phyloP scores from a whole-genome alignment of 1,284 basidiomycete species.

The Peniophora sp. region DNA sequence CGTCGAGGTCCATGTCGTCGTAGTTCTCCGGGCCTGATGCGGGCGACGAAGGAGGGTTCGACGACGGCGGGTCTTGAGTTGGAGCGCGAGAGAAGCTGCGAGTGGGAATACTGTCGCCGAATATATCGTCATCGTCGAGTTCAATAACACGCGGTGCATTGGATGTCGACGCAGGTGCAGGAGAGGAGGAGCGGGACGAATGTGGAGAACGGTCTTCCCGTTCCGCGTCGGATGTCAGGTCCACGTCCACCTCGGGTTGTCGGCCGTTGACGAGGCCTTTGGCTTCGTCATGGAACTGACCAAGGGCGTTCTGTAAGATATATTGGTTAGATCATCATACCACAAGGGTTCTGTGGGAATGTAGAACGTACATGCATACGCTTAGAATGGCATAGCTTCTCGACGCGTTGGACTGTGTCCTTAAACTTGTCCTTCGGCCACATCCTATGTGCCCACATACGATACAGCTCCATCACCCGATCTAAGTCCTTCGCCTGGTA shows the following conservation, averaged over 20 bases:
- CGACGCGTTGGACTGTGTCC: conserved; percentile 76
- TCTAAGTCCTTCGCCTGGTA: conserved; percentile 67
- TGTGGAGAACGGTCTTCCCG: background rate
- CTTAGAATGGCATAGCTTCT: conserved; percentile 78
- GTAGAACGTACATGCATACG: conserved; percentile 66
- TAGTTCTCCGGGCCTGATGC: background rate
- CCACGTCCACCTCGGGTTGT: conserved; percentile 23
- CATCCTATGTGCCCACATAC: conserved; percentile 88
- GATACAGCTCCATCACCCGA: conserved; percentile 74
- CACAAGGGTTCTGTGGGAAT: background rate
- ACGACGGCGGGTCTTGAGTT: conserved; percentile 26
- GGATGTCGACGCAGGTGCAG: background rate
- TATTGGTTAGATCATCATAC: conserved; percentile 3
- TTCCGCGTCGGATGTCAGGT: conserved; percentile 18
- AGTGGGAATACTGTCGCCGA: conserved; percentile 3
- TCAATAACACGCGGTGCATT: conserved; percentile 1
- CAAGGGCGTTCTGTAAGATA: conserved; percentile 48
- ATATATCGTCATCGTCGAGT: conserved; percentile 4
- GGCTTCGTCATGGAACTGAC: conserved; percentile 69
- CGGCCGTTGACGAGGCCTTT: conserved; percentile 40
- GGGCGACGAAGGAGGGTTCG: conserved; percentile 35
- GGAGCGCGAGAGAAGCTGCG: conserved; percentile 16
- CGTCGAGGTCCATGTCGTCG: conserved; percentile 14
- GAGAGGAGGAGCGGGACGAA: background rate
- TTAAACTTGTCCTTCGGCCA: conserved; percentile 82